Base-by-base conservation (phyloP, 106 monocot species). In the Cymbidium sinense region DNA sequence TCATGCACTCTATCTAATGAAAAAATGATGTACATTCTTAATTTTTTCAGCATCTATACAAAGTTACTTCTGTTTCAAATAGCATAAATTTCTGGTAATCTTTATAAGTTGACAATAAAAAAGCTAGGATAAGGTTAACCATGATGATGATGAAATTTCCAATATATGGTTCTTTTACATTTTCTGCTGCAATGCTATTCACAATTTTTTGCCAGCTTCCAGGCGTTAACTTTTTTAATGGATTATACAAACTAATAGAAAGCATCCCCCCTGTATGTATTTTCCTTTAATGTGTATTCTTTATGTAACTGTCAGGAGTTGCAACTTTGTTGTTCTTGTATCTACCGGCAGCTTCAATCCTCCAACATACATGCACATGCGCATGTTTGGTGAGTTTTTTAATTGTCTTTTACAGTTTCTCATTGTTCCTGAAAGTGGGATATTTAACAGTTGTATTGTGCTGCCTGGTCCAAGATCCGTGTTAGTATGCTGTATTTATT, bases 361-460 rank as follows among this genome's bases (percentile, higher is more conserved):
- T 74, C 93, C 93, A 27, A 89, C 93, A 39, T 93, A 88, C 36
- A 93, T 93, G 93, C 93, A 93, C 80, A 70, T 93, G 75, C 87
- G 93, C 82, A 86, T 93, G 87, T 93, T 93, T 77, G 93, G 93
- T 86, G 69, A 69, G 82, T 76, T 77, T 34, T 11, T 77, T 31
- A 67, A 10, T 31, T 39, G 28, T 73, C 0, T 43, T 75, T 37
- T 13, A 13, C 33, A 1, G 12, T 64, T 13, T 64, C 50, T 17
- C 13, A 17, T 6, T 31, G 31, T 33, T 15, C 25, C 31, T 67
- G 31, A 33, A 67, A 67, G 29, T 67, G 10, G 67, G 67, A 67
- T 33, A 67, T 67, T 25, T 67, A 33, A 29, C 11, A 31, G 13
- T 67, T 67, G 31, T 67, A 18, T 67, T 33, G 33, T 67, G 33